A percentile compares a stretch with the other conserved stretches of the same genome.
Conservation (phyloP, 1,284 basidiomycete species). For the Cystobasidium slooffiae region DNA sequence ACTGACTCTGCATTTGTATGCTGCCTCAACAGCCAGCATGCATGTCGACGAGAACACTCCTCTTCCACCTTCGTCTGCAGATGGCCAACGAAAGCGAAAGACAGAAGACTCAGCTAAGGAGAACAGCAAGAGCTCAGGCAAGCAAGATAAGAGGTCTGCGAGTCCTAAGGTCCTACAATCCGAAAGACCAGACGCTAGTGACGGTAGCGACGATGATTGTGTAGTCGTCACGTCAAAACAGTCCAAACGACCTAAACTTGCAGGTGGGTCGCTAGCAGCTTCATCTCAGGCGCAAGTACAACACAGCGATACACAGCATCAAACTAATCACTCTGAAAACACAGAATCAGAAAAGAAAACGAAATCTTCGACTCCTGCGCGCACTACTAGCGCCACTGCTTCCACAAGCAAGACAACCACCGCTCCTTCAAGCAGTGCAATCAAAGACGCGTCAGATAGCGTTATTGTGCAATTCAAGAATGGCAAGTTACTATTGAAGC, state of each 20-base stretch:
- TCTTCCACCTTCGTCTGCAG: neutral
- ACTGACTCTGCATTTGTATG: neutral
- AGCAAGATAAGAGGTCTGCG: slow-evolving; percentile 1
- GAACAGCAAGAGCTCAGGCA: slow-evolving; percentile 1
- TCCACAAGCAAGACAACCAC: slow-evolving; percentile 17
- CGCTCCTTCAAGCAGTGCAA: neutral
- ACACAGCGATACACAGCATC: no score
- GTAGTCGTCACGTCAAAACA: slow-evolving; percentile 6
- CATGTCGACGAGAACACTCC: slow-evolving; percentile 10
- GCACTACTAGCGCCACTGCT: neutral
- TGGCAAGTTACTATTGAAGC: slow-evolving; percentile 75
- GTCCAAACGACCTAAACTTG: slow-evolving; percentile 9
- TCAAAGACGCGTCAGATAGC: slow-evolving; percentile 28
- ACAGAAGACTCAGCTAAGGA: slow-evolving; percentile 1
- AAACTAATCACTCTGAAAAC: no score
- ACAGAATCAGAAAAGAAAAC: neutral
- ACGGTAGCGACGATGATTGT: neutral
- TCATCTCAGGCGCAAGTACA: no score
- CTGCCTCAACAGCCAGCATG: neutral
- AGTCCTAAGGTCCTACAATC: slow-evolving; percentile 3
- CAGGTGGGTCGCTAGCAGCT: slow-evolving; percentile 5
- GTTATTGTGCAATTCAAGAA: slow-evolving; percentile 58
- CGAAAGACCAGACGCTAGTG: neutral
- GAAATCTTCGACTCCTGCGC: slow-evolving; percentile 3
- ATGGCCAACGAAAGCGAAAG: slow-evolving; percentile 13